Evolutionary conservation across 2,329 filamentous ascomycete genomes (phyloP).

Genomic region (Ilyonectria mors-panacis): DNA sequence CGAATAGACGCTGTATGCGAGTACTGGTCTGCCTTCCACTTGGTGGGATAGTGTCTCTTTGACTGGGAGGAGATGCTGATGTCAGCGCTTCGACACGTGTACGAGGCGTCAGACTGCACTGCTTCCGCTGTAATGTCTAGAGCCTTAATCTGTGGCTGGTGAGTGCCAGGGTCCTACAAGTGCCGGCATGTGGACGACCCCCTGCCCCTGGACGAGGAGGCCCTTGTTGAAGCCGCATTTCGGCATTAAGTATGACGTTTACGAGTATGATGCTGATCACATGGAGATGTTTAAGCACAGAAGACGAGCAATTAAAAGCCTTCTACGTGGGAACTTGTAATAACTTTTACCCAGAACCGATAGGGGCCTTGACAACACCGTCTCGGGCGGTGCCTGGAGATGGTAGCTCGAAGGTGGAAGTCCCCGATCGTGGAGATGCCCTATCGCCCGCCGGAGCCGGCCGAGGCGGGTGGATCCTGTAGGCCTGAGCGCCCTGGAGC

Average conservation of each 20-base stretch:
- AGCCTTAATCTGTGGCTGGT: constrained; percentile 1
- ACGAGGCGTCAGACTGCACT: background rate
- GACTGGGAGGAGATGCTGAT: background rate
- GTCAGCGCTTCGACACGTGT: background rate
- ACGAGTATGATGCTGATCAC: background rate
- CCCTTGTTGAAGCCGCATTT: constrained; percentile 1
- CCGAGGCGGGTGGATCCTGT: constrained; percentile 39
- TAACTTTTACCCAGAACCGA: background rate
- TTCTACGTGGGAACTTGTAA: background rate
- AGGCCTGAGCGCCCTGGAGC: constrained; percentile 35
- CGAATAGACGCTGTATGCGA: background rate
- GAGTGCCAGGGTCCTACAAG: background rate
- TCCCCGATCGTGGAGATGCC: constrained; percentile 46
- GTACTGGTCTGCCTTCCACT: background rate
- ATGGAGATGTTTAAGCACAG: background rate
- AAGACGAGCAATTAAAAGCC: background rate
- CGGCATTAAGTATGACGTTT: background rate
- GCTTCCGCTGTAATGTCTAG: background rate
- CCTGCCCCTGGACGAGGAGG: background rate
- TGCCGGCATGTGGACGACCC: background rate
- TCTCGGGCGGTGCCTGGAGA: constrained; percentile 18
- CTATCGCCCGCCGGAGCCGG: constrained; percentile 51
- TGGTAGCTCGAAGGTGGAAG: constrained; percentile 44
- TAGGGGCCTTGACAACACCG: no score
- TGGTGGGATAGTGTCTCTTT: background rate